These are phyloP conservation scores for Sphagnum fallax DNA, from an alignment of 228 moss, liverwort and hornwort species.

Conservation along the genomic window DNA sequence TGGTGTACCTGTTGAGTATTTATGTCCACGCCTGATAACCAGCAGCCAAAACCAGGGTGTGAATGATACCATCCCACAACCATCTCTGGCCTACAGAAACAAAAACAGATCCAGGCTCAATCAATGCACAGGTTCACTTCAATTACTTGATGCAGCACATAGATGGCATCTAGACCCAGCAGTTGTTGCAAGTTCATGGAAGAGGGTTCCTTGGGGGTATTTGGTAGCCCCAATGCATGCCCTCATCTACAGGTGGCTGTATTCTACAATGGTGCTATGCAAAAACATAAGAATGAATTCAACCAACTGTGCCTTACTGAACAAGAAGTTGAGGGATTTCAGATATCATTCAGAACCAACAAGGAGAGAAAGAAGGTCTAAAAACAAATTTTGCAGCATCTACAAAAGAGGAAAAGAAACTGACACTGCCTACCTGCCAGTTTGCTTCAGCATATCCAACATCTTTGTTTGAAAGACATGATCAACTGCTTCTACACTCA, in stretches of 20 bases:
- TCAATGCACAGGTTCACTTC: no score
- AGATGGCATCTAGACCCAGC: not conserved
- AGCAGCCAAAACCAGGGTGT: constrained; percentile 97
- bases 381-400: no score
- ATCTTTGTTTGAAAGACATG: constrained; percentile 98
- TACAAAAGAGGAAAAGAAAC: no score
- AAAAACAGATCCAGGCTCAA: not conserved
- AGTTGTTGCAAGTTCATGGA: not conserved
- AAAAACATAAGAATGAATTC: no score
- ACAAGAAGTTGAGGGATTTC: no score
- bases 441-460: constrained; percentile 99
- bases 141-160: not conserved
- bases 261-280: no score
- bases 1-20: constrained; percentile 79
- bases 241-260: no score
- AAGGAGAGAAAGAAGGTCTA: no score
- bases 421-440: constrained; percentile 48
- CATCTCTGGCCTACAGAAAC: constrained; percentile 76
- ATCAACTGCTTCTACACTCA: constrained; percentile 97
- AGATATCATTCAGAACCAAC: no score
- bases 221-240: no score
- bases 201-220: no score
- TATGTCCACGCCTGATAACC: constrained; percentile 95
- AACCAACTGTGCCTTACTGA: no score
- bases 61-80: constrained; percentile 99